Conservation (phyloP, 352 stramenopile species). For the Globisporangium apiculatum region DNA sequence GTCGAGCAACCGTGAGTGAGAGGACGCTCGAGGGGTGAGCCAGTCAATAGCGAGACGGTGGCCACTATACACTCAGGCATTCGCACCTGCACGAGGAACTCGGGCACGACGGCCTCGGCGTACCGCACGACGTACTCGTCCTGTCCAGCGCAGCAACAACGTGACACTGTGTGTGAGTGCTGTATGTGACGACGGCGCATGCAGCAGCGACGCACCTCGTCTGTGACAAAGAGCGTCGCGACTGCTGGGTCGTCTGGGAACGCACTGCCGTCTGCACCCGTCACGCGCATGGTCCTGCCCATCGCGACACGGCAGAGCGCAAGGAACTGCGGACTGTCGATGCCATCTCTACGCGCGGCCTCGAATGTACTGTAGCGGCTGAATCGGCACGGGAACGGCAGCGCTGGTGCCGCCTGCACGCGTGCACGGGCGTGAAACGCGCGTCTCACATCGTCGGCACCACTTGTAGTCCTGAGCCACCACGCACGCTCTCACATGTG, state of each 20-base stretch:
- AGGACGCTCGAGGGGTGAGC: background rate
- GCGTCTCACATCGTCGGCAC: constrained; percentile 10
- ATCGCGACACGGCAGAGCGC: constrained; percentile 68
- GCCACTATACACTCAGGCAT: background rate
- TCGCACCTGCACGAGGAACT: constrained; percentile 61
- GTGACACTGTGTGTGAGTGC: too few species aligned
- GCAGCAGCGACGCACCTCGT: constrained; percentile 17
- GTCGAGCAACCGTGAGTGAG: background rate
- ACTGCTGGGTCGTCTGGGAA: constrained; percentile 29
- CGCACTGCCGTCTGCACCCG: constrained; percentile 3
- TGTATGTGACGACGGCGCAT: too few species aligned
- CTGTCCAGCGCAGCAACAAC: constrained; percentile 7
- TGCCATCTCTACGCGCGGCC: constrained; percentile 8
- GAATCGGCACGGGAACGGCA: constrained; percentile 56
- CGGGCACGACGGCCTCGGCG: constrained; percentile 51
- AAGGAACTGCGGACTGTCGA: constrained; percentile 24
- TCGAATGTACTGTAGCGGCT: constrained; percentile 73
- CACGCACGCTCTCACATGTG: background rate
- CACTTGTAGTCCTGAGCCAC: background rate
- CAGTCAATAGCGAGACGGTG: background rate
- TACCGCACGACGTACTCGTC: constrained; percentile 72
- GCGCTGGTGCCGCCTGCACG: constrained; percentile 4
- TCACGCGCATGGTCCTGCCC: constrained; percentile 31
- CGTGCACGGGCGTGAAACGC: constrained; percentile 7
- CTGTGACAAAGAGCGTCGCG: constrained; percentile 30